phyloP scores from a whole-genome alignment of 345 rosid species.

The Bretschneidera sinensis region DNA sequence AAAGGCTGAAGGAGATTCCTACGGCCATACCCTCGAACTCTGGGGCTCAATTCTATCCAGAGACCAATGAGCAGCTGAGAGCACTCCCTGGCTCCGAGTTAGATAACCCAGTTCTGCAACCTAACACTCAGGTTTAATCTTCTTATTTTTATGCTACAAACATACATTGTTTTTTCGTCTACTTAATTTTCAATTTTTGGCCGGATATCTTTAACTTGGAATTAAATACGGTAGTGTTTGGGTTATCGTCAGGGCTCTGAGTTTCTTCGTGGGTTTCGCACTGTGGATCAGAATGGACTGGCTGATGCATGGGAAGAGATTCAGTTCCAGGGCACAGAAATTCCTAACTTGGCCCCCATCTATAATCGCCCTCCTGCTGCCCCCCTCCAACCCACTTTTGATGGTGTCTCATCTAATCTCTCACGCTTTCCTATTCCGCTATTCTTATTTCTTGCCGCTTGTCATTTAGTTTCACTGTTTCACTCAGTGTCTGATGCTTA shows the following conservation, averaged over 20 bases:
- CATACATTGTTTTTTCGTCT: too few relatives aligned
- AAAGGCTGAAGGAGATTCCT: conserved; percentile 81
- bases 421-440: not conserved
- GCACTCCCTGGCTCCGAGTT: conserved; percentile 87
- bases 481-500: not conserved
- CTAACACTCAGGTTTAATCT: conserved; percentile 55
- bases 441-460: not conserved
- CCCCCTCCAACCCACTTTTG: conserved; percentile 53
- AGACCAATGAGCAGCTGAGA: conserved; percentile 36
- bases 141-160: not conserved
- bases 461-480: not conserved
- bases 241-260: conserved; percentile 54
- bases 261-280: conserved; percentile 62
- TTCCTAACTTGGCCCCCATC: conserved; percentile 42
- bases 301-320: conserved; percentile 85
- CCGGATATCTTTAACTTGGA: not conserved
- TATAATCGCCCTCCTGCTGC: conserved; percentile 29
- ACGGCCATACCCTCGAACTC: conserved; percentile 41
- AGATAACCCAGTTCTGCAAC: conserved; percentile 54
- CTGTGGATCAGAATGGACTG: conserved; percentile 66
- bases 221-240: not conserved
- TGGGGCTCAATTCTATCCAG: conserved; percentile 45
- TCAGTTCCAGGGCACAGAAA: conserved; percentile 33
- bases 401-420: conserved; percentile 42
- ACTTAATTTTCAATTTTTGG: too few relatives aligned